Base-by-base conservation (phyloP, 495 filamentous ascomycete genomes). In the Trichoderma virens region DNA sequence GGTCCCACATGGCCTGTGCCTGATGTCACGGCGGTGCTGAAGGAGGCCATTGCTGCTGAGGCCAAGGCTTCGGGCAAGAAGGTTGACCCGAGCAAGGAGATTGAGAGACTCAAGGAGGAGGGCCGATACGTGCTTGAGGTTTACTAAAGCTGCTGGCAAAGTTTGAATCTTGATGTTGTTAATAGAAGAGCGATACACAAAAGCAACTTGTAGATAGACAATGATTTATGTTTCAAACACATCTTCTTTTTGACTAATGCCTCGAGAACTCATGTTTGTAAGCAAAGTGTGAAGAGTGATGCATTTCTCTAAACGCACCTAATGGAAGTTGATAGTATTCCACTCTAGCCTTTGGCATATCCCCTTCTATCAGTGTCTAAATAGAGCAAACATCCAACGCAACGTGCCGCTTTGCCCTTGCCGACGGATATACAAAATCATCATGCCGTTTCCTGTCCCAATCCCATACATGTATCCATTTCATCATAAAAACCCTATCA, bases 1-100 rank as follows among this genome's bases (percentile, higher is more conserved):
- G 94, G 94, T 60, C 94, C 94, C 20, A 98, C 94, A 20, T 98
- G 95, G 95, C 94, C 94, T 9, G 94, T 98, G 51, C 95, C 94
- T n/a, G 95, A 98, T 78, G 94, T 98, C 28, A 97, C 92, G 11
- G 86, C 86, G 60, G 94, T 98, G 66, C 76, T 98, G 65, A 84
- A 96, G 80, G 94, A 98, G 80, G 94, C 94, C 6, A 91, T 98
- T 67, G 86, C 85, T 39, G 73, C 76, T n/a, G 86, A 95, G 67
- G 90, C 85, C n/a, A 85, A 85, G 79, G 72, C 69, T 62, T 75
- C 74, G 39, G 85, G 87, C 31, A 88, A 86, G 79, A 97, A 91
- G 85, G 83, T 94, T 45, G 92, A 96, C 70, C 79, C 87, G n/a
- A 82, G 79, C 68, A 94, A 92, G 83, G 93, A 96, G 83, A 96